A percentile compares a stretch with the other conserved stretches of the same genome.
Conservation (phyloP, 2,329 filamentous ascomycete species). For the Fusarium neocosmosporiellum region DNA sequence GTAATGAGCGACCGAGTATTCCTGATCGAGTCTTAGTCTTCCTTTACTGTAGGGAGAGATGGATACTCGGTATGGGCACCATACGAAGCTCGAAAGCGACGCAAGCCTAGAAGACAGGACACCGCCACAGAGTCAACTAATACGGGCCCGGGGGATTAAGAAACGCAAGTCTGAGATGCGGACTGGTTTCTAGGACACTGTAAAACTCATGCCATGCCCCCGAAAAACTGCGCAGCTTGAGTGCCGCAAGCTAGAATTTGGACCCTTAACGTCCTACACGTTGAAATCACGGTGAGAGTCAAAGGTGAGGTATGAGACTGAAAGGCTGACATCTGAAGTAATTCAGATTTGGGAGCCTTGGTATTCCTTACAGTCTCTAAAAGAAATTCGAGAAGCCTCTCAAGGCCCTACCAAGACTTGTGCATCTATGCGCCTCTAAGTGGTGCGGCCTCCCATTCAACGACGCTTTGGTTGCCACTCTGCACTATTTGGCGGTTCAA, state of each 20-base stretch:
- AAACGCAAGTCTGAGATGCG: not conserved
- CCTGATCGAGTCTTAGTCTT: not conserved
- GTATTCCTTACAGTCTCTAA: not conserved
- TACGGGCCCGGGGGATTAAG: too few species aligned
- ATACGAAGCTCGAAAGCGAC: not conserved
- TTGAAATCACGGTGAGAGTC: not conserved
- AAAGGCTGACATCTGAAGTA: not conserved
- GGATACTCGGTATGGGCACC: not conserved
- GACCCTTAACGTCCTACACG: not conserved
- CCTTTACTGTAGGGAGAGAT: too few species aligned
- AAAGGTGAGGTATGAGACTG: not conserved
- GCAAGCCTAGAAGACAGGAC: not conserved
- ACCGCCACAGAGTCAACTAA: not conserved
- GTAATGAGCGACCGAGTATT: not conserved
- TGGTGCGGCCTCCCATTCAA: not conserved
- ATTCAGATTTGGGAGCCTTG: not conserved
- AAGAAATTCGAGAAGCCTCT: not conserved
- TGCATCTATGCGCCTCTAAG: not conserved
- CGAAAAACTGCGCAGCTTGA: not conserved
- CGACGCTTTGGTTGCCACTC: not conserved
- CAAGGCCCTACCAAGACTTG: too few species aligned
- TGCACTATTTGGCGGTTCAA: not conserved
- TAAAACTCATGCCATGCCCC: not conserved
- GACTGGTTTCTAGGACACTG: not conserved
- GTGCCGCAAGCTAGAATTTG: not conserved